Evolutionary conservation across 805 yeast species (phyloP).

Genomic region (Candida succiphila): DNA sequence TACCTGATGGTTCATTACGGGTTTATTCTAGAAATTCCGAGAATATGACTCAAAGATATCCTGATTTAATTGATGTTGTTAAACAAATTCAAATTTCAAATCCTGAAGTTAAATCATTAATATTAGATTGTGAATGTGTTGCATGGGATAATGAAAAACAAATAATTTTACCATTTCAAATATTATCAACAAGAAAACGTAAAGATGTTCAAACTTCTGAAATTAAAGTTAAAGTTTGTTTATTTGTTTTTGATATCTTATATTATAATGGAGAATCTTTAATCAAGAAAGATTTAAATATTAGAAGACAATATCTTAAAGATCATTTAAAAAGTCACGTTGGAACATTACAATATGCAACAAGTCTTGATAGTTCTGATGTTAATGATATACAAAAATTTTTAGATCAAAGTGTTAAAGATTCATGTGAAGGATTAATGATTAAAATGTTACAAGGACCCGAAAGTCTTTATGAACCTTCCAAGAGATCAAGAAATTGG

Average conservation of each 20-base stretch:
- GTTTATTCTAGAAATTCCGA: conserved; percentile 93
- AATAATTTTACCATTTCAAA: conserved; percentile 91
- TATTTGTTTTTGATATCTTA: conserved; percentile 84
- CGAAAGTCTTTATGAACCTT: conserved; percentile 86
- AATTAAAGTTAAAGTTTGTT: conserved; percentile 83
- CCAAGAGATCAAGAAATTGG: conserved; percentile 94
- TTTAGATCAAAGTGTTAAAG: conserved; percentile 81
- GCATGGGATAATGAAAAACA: conserved; percentile 81
- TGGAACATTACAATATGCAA: conserved; percentile 81
- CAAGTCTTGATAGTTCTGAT: conserved; percentile 57
- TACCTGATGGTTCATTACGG: conserved; percentile 53
- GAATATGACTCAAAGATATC: conserved; percentile 93
- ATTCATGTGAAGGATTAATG: conserved; percentile 94
- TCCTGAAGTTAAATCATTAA: conserved; percentile 42
- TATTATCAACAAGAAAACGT: conserved; percentile 84
- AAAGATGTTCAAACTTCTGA: conserved; percentile 85
- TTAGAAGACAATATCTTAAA: conserved; percentile 55
- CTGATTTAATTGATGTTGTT: conserved; percentile 70
- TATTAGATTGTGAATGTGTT: conserved; percentile 93
- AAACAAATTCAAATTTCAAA: conserved; percentile 29
- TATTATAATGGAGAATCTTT: conserved; percentile 66
- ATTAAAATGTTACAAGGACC: conserved; percentile 76
- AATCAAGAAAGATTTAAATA: conserved; percentile 55
- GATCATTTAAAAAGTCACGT: conserved; percentile 48
- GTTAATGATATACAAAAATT: conserved; percentile 70